phyloP scores from a whole-genome alignment of 148 eudicot genomes.

The Arbutus unedo region DNA sequence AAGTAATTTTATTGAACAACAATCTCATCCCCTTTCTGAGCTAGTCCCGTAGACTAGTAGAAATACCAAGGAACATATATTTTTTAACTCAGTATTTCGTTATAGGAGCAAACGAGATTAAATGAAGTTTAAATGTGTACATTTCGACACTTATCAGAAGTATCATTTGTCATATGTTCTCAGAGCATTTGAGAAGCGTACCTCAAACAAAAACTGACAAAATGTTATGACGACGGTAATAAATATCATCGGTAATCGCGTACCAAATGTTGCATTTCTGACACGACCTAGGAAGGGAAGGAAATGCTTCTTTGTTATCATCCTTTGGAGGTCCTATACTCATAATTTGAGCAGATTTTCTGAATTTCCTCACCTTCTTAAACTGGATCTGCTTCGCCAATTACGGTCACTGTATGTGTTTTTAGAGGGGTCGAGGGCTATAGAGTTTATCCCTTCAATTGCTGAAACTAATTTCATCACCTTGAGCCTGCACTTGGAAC shows the following conservation, averaged over 20 bases:
- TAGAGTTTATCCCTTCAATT: conserved; percentile 32
- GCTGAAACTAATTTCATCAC: conserved; percentile 32
- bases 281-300: conserved; percentile 24
- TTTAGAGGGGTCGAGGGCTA: conserved; percentile 31
- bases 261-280: conserved; percentile 30
- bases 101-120: neutral
- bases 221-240: conserved; percentile 17
- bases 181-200: neutral
- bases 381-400: conserved; percentile 34
- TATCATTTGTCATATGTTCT: neutral
- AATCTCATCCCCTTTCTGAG: neutral
- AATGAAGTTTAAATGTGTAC: neutral
- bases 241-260: neutral
- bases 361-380: conserved; percentile 34
- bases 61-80: neutral
- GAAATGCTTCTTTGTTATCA: conserved; percentile 15
- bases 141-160: neutral
- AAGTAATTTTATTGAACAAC: neutral
- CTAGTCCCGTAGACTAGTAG: too few species aligned
- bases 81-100: neutral
- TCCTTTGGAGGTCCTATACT: conserved; percentile 32
- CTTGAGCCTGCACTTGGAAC: conserved; percentile 31
- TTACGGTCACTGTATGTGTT: conserved; percentile 23
- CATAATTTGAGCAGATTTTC: conserved; percentile 24
- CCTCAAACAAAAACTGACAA: neutral